Percentiles rank a stretch among this genome's conserved stretches.
Evolutionary conservation across 2,329 filamentous ascomycete genomes (phyloP).

Genomic region (Nemania bipapillata): DNA sequence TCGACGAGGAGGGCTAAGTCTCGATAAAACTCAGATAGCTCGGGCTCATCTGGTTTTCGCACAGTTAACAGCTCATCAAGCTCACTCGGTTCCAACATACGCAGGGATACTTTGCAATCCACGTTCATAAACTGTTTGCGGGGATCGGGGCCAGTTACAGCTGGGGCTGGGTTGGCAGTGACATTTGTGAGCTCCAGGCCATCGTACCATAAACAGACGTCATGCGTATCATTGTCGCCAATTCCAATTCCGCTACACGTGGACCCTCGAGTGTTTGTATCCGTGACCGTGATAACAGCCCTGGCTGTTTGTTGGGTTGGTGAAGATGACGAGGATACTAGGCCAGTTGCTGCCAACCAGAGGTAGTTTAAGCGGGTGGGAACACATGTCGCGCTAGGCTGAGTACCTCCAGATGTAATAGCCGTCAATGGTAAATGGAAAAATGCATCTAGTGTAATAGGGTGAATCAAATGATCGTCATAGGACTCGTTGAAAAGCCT

Average conservation of each 20-base stretch:
- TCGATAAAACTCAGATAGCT: constrained; percentile 2
- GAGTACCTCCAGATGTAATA: constrained; percentile 24
- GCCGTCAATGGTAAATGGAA: constrained; percentile 29
- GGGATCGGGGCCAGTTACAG: constrained; percentile 7
- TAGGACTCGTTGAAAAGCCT: neutral
- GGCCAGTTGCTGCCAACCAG: constrained; percentile 28
- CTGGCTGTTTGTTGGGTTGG: neutral
- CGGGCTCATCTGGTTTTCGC: constrained; percentile 5
- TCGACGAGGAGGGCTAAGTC: constrained; percentile 28
- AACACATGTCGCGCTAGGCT: constrained; percentile 30
- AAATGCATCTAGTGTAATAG: constrained; percentile 33
- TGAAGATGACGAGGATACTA: constrained; percentile 17
- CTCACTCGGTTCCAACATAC: no score
- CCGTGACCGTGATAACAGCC: neutral
- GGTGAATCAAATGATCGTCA: constrained; percentile 33
- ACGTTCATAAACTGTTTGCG: constrained; percentile 31
- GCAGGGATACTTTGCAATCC: constrained; percentile 26
- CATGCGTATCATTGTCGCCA: neutral
- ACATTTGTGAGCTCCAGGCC: constrained; percentile 26
- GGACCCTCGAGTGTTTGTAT: constrained; percentile 11
- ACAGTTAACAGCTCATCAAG: neutral
- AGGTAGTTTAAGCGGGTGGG: constrained; percentile 25
- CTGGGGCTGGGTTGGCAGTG: neutral
- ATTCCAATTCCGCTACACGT: constrained; percentile 14
- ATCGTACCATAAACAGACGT: constrained; percentile 29